phyloP scores from a whole-genome alignment of 148 eudicot genomes.

The Rhododendron ovatum region DNA sequence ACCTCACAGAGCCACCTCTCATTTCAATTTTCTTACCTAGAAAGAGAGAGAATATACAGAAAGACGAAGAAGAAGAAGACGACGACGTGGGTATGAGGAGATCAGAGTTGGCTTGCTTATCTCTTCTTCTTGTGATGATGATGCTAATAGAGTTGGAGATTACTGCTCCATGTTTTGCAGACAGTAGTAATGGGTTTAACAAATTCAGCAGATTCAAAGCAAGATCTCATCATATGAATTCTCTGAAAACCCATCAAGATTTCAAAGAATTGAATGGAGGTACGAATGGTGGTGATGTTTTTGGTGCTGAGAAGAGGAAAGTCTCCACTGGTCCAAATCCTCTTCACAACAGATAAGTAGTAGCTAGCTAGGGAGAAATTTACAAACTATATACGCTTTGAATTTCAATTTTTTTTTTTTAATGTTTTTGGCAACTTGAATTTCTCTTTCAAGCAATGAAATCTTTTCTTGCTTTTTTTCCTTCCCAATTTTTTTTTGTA shows the following conservation, averaged over 20 bases:
- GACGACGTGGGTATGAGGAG: constrained; percentile 26
- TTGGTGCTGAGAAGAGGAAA: constrained; percentile 74
- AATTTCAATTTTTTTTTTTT: neutral
- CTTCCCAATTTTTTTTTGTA: neutral
- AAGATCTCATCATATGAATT: constrained; percentile 1
- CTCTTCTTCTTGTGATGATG: constrained; percentile 40
- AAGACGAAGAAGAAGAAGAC: constrained; percentile 10
- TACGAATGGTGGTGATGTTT: constrained; percentile 24
- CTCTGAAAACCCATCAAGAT: constrained; percentile 11
- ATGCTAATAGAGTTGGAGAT: constrained; percentile 27
- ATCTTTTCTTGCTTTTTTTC: constrained; percentile 13
- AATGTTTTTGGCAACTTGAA: constrained; percentile 11
- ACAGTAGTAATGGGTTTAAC: constrained; percentile 2
- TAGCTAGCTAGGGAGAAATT: neutral
- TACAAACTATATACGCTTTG: neutral
- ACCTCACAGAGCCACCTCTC: neutral
- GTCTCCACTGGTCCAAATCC: constrained; percentile 90
- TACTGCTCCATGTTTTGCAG: constrained; percentile 26
- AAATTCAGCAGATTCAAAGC: constrained; percentile 37
- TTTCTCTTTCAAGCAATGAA: constrained; percentile 24
- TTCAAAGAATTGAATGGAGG: constrained; percentile 16
- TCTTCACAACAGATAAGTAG: constrained; percentile 77
- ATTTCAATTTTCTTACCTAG: neutral
- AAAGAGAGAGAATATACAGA: neutral
- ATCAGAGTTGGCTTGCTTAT: constrained; percentile 30